phyloP scores from a whole-genome alignment of 805 yeast species.

The Kazachstania taianensis region DNA sequence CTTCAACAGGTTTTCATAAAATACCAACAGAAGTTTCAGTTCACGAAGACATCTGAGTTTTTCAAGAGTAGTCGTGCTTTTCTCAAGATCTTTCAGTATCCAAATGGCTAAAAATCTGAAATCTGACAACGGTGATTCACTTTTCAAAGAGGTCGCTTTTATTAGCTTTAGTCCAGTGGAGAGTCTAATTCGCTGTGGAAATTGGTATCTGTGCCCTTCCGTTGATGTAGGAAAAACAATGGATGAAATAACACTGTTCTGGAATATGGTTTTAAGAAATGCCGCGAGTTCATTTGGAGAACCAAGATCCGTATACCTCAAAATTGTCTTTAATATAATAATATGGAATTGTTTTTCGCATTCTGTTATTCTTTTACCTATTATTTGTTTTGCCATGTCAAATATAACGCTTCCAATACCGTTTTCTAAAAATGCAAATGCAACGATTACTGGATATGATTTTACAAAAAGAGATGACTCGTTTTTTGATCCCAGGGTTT shows the following conservation, averaged over 20 bases:
- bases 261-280: conserved; percentile 4
- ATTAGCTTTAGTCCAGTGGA: conserved; percentile 7
- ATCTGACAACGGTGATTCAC: conserved; percentile 4
- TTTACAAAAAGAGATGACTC: conserved; percentile 9
- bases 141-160: not conserved
- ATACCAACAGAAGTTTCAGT: conserved; percentile 11
- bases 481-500: not conserved
- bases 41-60: conserved; percentile 13
- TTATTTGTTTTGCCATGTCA: conserved; percentile 4
- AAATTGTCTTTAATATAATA: not conserved
- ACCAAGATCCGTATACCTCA: conserved; percentile 9
- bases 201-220: conserved; percentile 8
- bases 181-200: conserved; percentile 12
- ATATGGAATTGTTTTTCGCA: conserved; percentile 1
- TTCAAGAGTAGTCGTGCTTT: conserved; percentile 4
- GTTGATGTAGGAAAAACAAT: conserved; percentile 5
- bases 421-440: conserved; percentile 12
- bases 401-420: conserved; percentile 9
- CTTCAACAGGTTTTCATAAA: conserved; percentile 7
- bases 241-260: not conserved
- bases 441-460: conserved; percentile 9
- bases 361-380: conserved; percentile 8
- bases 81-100: conserved; percentile 15
- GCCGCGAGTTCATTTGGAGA: conserved; percentile 6
- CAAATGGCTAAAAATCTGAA: conserved; percentile 11